phyloP scores from a whole-genome alignment of 1,284 basidiomycete genomes.

The Ganoderma leucocontextum region DNA sequence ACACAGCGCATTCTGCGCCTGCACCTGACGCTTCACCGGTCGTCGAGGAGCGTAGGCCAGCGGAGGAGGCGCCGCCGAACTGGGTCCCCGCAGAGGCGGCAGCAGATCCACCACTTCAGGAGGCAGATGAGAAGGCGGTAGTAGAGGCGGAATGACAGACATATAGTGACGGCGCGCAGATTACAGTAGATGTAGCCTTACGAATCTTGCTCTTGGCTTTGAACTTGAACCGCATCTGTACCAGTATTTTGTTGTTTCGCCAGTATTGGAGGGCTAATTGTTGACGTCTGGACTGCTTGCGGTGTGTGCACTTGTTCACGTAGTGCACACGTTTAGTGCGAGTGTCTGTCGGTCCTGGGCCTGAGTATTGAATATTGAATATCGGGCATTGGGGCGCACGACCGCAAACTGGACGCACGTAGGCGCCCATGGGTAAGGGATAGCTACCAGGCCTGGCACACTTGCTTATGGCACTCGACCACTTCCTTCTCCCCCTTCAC shows the following conservation, averaged over 20 bases:
- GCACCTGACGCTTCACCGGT: neutral
- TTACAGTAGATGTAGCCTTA: slow-evolving; percentile 38
- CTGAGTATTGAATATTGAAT: neutral
- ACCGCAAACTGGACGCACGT: neutral
- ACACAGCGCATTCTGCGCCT: slow-evolving; percentile 1
- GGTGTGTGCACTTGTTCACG: neutral
- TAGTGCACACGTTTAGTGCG: neutral
- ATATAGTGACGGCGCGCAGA: slow-evolving; percentile 12
- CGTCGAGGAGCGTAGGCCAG: slow-evolving; percentile 13
- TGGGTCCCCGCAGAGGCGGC: slow-evolving; percentile 10
- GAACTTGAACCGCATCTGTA: slow-evolving; percentile 34
- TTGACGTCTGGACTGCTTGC: neutral
- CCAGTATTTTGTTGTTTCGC: slow-evolving; percentile 28
- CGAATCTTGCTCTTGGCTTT: slow-evolving; percentile 33
- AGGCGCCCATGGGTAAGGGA: neutral
- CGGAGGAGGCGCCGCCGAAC: neutral
- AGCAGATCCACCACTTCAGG: slow-evolving; percentile 14
- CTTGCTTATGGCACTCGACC: neutral
- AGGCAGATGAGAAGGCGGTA: slow-evolving; percentile 20
- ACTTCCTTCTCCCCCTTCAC: slow-evolving; percentile 6
- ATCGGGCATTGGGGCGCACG: neutral
- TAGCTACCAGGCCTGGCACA: neutral
- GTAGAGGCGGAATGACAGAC: slow-evolving; percentile 18
- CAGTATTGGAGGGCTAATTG: slow-evolving; percentile 18
- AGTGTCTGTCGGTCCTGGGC: neutral